These are phyloP conservation scores for Mortierella sp. DNA, from an alignment of 371 early-diverging fungal species.

Conservation along the genomic window DNA sequence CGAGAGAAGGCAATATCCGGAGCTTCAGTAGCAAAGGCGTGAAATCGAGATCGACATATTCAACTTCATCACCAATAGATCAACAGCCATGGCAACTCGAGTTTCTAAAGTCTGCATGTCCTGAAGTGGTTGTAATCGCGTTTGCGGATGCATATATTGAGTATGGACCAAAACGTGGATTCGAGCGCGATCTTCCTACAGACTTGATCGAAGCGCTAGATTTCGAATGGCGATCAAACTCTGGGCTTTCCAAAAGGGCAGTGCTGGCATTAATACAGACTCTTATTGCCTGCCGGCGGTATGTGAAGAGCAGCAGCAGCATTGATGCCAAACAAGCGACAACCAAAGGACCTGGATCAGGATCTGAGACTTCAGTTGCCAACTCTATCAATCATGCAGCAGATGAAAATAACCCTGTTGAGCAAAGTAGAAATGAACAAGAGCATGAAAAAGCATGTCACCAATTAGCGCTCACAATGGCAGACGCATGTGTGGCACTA, in stretches of 20 bases:
- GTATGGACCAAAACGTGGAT: conserved; percentile 31
- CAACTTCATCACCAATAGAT: background rate
- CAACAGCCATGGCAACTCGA: conserved; percentile 29
- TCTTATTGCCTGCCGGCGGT: conserved; percentile 26
- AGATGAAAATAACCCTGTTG: background rate
- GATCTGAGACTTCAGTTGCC: background rate
- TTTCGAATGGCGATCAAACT: conserved; percentile 30
- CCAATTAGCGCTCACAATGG: conserved; percentile 19
- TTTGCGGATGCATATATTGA: conserved; percentile 30
- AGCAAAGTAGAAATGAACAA: background rate
- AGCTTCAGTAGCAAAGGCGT: conserved; percentile 1
- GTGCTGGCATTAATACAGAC: conserved; percentile 40
- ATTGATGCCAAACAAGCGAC: background rate
- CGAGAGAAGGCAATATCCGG: background rate
- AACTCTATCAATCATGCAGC: background rate
- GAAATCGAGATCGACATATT: background rate
- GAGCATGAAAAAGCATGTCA: conserved; percentile 4
- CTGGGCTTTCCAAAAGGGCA: conserved; percentile 16
- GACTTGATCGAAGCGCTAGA: conserved; percentile 34
- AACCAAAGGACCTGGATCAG: background rate
- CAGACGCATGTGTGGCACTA: conserved; percentile 25
- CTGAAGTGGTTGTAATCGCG: conserved; percentile 26
- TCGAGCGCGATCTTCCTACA: conserved; percentile 31
- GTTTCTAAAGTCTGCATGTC: conserved; percentile 35
- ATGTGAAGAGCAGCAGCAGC: conserved; percentile 14